Percentiles rank a stretch among this genome's conserved stretches.
Evolutionary conservation across 306 rosid species (phyloP).

Genomic region (Fagus sylvatica): DNA sequence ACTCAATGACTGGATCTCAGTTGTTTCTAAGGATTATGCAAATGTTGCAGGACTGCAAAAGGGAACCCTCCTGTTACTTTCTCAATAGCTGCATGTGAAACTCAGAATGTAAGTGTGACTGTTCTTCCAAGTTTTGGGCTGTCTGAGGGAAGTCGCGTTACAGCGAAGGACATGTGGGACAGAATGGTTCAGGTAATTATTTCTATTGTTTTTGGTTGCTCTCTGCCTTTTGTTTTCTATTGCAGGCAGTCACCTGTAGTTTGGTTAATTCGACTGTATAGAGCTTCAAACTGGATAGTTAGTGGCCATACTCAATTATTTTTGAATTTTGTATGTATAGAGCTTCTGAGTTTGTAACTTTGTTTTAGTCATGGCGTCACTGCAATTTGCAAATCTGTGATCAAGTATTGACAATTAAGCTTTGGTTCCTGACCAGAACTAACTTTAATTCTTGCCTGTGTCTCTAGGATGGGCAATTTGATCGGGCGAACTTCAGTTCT

Average conservation of each 20-base stretch:
- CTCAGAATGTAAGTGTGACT: constrained; percentile 91
- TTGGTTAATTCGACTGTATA: constrained; percentile 2
- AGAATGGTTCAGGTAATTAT: constrained; percentile 76
- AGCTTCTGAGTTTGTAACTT: background rate
- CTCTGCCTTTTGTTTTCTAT: constrained; percentile 1
- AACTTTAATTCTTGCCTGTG: constrained; percentile 32
- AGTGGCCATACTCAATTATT: background rate
- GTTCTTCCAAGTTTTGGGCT: constrained; percentile 91
- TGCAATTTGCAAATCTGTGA: background rate
- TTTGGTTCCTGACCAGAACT: background rate
- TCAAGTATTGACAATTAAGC: background rate
- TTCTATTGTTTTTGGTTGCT: constrained; percentile 17
- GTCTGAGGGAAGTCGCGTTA: constrained; percentile 64
- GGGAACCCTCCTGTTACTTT: constrained; percentile 95
- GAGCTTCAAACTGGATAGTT: background rate
- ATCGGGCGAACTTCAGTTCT: constrained; percentile 67
- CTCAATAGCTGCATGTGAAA: constrained; percentile 90
- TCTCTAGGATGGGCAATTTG: constrained; percentile 88
- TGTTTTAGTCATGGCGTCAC: background rate
- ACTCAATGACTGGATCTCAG: background rate
- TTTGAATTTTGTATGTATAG: background rate
- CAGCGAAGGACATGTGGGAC: constrained; percentile 86
- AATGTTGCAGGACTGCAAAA: constrained; percentile 78
- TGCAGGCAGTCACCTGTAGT: background rate
- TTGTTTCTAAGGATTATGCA: constrained; percentile 33